Evolutionary conservation across 2,329 filamentous ascomycete species (phyloP).

Genomic region (Fusarium bulbicola): DNA sequence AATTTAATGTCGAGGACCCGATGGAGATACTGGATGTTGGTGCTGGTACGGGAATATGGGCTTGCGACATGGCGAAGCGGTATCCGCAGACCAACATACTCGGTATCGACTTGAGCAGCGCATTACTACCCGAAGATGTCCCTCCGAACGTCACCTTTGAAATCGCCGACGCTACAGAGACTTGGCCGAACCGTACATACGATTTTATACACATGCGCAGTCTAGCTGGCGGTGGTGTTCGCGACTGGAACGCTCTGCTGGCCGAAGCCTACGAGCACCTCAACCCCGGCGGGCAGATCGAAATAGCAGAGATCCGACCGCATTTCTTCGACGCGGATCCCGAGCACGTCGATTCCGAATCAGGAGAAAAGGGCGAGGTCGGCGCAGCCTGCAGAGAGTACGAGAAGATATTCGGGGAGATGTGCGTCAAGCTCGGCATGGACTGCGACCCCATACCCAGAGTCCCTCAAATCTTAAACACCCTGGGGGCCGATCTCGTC

Average conservation of each 20-base stretch:
- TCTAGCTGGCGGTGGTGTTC: constrained; percentile 56
- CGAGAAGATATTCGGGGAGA: constrained; percentile 44
- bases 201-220: constrained; percentile 57
- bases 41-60: constrained; percentile 55
- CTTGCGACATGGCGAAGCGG: constrained; percentile 52
- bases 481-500: constrained; percentile 52
- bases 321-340: constrained; percentile 52
- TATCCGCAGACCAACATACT: constrained; percentile 53
- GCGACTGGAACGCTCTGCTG: constrained; percentile 51
- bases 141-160: constrained; percentile 68
- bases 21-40: constrained; percentile 54
- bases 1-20: constrained; percentile 26
- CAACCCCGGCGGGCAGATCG: constrained; percentile 55
- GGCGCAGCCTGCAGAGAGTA: constrained; percentile 47
- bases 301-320: constrained; percentile 54
- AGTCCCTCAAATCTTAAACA: constrained; percentile 47
- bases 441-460: constrained; percentile 53
- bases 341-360: constrained; percentile 27
- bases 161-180: constrained; percentile 65
- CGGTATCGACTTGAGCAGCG: constrained; percentile 53
- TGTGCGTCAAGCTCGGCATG: constrained; percentile 45
- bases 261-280: constrained; percentile 51
- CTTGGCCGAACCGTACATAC: constrained; percentile 48
- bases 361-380: constrained; percentile 33
- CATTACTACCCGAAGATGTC: constrained; percentile 54